Evolutionary conservation across 2,329 filamentous ascomycete species (phyloP), one percentile per base, ranked within the genome.

Genomic region (Aspergillus intermedius): DNA sequence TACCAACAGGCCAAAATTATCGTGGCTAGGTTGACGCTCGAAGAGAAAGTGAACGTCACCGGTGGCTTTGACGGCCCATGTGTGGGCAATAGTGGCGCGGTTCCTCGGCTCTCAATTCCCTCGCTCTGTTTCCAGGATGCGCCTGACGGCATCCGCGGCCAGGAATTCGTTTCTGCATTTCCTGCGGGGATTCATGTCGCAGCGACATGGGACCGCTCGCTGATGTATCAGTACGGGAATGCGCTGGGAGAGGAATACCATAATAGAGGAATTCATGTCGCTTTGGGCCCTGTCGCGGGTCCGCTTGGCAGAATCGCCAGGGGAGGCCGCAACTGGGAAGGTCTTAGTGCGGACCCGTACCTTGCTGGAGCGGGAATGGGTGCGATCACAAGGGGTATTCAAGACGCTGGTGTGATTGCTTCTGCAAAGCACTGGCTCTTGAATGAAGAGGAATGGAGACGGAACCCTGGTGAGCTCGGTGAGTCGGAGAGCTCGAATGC

Each of bases 151-250:
- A 73, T 91, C n/a, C 79, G 84, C 5, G 77, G 79, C 12, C 80
- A 83, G 3, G 84, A 88, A 54, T 81, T 86, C 52, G 79, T 83
- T 42, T 88, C 85, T 1, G 84, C 81, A 0, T 91, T 91, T 55
- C 84, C 86, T 1, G 79, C 85, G 12, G 86, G 86, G 30, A 84
- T 91, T 53, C 88, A 84, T 0, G 78, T 77, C 1, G 86, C 83
- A 15, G 83, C 84, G 1, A 67, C 66, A 5, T 84, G 81, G 81
- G 79, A 83, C 50, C 69, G 65, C 45, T 72, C 76, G 3, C 56
- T 83, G 49, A 76, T 80, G 0, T 77, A 80, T 46, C 64, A 74
- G 42, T 66, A 80, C 34, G 81, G 72, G 0, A 64, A 71, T 8
- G 74, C 74, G 41, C 77, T 84, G 70, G 81, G 76, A 1, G 68